phyloP scores from a whole-genome alignment of 805 yeast species.

The Candida endomychidarum region DNA sequence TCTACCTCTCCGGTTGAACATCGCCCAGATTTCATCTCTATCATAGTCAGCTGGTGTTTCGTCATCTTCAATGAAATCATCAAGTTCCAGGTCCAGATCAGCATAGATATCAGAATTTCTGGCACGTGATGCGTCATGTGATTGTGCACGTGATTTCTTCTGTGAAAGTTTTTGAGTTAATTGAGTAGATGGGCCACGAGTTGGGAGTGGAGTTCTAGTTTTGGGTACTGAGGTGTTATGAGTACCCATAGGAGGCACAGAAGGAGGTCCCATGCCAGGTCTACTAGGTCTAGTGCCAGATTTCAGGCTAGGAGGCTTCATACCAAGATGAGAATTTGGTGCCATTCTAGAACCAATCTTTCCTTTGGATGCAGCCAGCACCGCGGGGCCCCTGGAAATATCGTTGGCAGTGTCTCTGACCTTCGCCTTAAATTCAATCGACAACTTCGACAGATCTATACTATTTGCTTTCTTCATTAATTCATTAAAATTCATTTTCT shows the following conservation, averaged over 20 bases:
- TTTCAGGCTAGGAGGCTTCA: no score
- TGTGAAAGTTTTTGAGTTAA: slow-evolving; percentile 46
- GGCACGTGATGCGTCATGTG: not conserved
- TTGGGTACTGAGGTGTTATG: not conserved
- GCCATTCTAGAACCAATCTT: not conserved
- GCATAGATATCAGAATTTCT: not conserved
- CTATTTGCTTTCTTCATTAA: slow-evolving; percentile 67
- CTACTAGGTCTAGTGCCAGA: no score
- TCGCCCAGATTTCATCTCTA: slow-evolving; percentile 85
- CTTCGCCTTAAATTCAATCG: slow-evolving; percentile 31
- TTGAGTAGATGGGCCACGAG: slow-evolving; percentile 59
- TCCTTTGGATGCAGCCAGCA: not conserved
- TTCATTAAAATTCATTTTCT: slow-evolving; percentile 56
- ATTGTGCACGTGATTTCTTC: slow-evolving; percentile 18
- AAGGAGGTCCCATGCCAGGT: no score
- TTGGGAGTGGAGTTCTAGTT: slow-evolving; percentile 32
- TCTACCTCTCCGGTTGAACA: slow-evolving; percentile 69
- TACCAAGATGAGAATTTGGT: no score
- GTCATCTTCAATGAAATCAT: slow-evolving; percentile 55
- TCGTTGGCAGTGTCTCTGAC: slow-evolving; percentile 23
- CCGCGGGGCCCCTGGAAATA: no score
- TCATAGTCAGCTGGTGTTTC: slow-evolving; percentile 56
- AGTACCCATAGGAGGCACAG: not conserved
- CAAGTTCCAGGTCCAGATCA: slow-evolving; percentile 21
- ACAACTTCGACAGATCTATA: slow-evolving; percentile 49